Percentiles rank a stretch among this genome's conserved stretches.
Evolutionary conservation across 371 early-diverging fungal species (phyloP).

Genomic region (Apophysomyces elegans): DNA sequence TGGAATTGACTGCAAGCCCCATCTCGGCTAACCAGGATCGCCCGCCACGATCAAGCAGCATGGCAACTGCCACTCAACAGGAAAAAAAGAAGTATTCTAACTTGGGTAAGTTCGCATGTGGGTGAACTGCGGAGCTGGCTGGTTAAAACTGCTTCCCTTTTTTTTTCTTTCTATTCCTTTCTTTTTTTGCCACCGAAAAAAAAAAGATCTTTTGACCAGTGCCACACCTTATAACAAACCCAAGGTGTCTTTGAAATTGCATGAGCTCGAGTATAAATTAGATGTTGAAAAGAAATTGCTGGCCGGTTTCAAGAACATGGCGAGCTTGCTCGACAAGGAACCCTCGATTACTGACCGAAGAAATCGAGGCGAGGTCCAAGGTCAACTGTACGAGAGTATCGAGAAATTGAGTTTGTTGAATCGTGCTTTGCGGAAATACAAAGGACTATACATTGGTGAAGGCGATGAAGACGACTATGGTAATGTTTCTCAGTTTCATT

Average conservation of each 20-base stretch:
- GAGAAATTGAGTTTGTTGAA: constrained; percentile 82
- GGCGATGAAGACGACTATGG: constrained; percentile 64
- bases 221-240: constrained; percentile 80
- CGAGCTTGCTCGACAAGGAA: constrained; percentile 52
- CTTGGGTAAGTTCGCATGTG: constrained; percentile 33
- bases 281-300: constrained; percentile 90
- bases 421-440: constrained; percentile 84
- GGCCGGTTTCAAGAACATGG: constrained; percentile 72
- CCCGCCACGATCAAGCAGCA: constrained; percentile 36
- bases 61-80: constrained; percentile 12
- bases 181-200: too few species aligned
- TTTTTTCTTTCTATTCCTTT: background rate
- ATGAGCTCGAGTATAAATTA: constrained; percentile 86
- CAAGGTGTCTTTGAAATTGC: constrained; percentile 86
- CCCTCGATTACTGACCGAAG: constrained; percentile 53
- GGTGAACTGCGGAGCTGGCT: constrained; percentile 11
- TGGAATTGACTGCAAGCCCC: background rate
- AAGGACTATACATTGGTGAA: constrained; percentile 76
- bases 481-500: constrained; percentile 15
- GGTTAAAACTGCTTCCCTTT: constrained; percentile 5
- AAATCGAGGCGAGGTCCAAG: constrained; percentile 65
- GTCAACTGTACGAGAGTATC: constrained; percentile 76
- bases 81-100: constrained; percentile 45
- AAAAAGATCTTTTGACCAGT: constrained; percentile 69
- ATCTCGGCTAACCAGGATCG: background rate